Conservation (phyloP, 2,329 filamentous ascomycete genomes). For the Zymoseptoria passerinii region DNA sequence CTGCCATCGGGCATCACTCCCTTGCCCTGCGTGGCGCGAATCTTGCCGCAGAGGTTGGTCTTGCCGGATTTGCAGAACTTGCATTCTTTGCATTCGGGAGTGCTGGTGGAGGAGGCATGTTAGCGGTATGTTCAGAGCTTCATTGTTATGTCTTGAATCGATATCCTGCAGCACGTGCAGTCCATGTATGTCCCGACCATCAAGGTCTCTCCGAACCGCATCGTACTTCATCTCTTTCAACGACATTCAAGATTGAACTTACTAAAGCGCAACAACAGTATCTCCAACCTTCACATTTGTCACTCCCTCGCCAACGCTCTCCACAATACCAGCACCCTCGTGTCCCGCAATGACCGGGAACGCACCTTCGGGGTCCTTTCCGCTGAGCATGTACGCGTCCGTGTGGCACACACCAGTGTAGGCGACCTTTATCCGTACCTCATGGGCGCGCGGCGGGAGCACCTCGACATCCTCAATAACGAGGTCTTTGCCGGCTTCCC, state of each 20-base stretch:
- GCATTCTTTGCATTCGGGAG: conserved; percentile 93
- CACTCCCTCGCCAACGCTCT: conserved; percentile 90
- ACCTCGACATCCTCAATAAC: conserved; percentile 90
- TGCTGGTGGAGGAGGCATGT: conserved; percentile 48
- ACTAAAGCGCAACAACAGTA: conserved; percentile 84
- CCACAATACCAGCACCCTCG: conserved; percentile 84
- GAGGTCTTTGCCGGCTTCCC: conserved; percentile 88
- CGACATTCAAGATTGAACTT: conserved; percentile 30
- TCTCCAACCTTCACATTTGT: conserved; percentile 91
- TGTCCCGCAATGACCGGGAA: conserved; percentile 86
- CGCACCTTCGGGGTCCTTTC: conserved; percentile 93
- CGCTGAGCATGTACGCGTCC: conserved; percentile 81
- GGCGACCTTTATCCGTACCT: conserved; percentile 94
- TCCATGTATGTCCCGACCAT: conserved; percentile 1
- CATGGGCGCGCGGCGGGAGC: conserved; percentile 75
- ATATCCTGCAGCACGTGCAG: neutral
- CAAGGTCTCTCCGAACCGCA: conserved; percentile 8
- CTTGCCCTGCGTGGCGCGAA: conserved; percentile 89
- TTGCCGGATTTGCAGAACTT: conserved; percentile 99
- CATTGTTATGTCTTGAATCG: neutral
- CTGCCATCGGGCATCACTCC: conserved; percentile 98
- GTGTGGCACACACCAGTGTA: conserved; percentile 99
- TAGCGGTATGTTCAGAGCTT: conserved; percentile 6
- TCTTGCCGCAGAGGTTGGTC: conserved; percentile 98
- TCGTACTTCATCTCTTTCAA: neutral